Evolutionary conservation across 306 rosid species (phyloP).

Genomic region (Cotoneaster glaucophyllus): DNA sequence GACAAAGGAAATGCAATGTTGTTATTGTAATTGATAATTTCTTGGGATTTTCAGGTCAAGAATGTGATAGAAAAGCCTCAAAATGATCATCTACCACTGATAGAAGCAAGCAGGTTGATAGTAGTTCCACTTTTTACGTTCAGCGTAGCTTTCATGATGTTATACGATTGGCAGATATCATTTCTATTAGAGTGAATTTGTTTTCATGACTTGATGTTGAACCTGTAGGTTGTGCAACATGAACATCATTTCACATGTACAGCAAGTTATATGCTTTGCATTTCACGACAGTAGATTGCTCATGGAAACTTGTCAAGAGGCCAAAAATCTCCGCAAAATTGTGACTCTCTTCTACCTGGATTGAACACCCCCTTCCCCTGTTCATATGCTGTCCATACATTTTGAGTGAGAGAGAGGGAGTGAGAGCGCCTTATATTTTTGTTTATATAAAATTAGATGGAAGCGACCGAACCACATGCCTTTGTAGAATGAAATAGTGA

Average conservation of each 20-base stretch:
- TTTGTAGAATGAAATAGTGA: conserved; percentile 14
- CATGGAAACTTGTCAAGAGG: conserved; percentile 99
- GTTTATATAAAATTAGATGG: conserved; percentile 47
- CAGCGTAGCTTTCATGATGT: background rate
- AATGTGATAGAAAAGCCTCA: conserved; percentile 94
- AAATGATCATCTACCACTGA: conserved; percentile 83
- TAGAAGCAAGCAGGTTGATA: conserved; percentile 97
- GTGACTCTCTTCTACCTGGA: conserved; percentile 97
- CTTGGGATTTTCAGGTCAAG: conserved; percentile 71
- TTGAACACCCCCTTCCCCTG: conserved; percentile 18
- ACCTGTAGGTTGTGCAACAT: conserved; percentile 87
- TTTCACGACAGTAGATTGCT: conserved; percentile 95
- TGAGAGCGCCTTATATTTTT: conserved; percentile 11
- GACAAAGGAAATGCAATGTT: background rate
- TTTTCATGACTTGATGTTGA: conserved; percentile 10
- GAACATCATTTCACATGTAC: conserved; percentile 96
- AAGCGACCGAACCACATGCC: conserved; percentile 12
- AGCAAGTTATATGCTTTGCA: conserved; percentile 98
- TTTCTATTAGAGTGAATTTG: background rate
- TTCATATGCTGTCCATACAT: conserved; percentile 34
- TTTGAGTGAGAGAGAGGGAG: conserved; percentile 19
- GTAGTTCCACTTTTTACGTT: background rate
- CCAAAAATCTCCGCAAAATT: conserved; percentile 84
- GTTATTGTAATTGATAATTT: background rate
- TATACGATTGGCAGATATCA: background rate